Evolutionary conservation across 108 stramenopile species (phyloP), one percentile per base, ranked within the genome.

Genomic region (Stephanodiscus triporus): DNA sequence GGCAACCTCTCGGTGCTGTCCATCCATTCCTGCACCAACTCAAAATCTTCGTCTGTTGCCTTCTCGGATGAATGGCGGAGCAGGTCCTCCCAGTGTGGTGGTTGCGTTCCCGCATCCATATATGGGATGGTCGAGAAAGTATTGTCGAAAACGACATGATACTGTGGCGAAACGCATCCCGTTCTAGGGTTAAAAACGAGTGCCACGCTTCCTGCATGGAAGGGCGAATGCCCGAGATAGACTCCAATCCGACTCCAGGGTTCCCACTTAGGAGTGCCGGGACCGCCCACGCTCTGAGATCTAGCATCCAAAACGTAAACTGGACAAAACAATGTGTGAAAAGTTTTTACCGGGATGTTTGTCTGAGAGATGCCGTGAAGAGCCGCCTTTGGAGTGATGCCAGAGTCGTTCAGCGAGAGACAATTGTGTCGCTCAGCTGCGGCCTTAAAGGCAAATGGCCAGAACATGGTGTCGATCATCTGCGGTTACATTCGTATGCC

Each of bases 391-490:
- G 73, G 54, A 43, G 62, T 36, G 2, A 9, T 30, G 9, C 50
- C 63, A 54, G 37, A 61, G 1, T 23, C 4, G 27, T 63, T 26
- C 32, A 47, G 6, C 20, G 47, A 26, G 17, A 72, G 40, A 63
- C 36, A 57, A 40, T 68, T 74, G 2, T 42, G 34, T 10, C 63
- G 43, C 14, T 81, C 64, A 2, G 30, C 54, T 9, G 22, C 32
- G 4, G 54, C 65, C 20, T 66, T 76, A 23, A 82, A 17, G 2
- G 85, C 82, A 70, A 81, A 87, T 0, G 86, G 86, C 88, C 88
- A 89, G 11, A 86, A 69, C 50, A 84, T 71, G 0, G 81, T 68
- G 3, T 55, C 66, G 0, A 84, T 72, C 22, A 45, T n/a, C n/a
- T n/a, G n/a, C n/a, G n/a, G n/a, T n/a, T n/a, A n/a, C n/a, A n/a